These are phyloP conservation scores for Sphaerulina musiva DNA, from an alignment of 2,329 filamentous ascomycete genomes.

Conservation along the genomic window DNA sequence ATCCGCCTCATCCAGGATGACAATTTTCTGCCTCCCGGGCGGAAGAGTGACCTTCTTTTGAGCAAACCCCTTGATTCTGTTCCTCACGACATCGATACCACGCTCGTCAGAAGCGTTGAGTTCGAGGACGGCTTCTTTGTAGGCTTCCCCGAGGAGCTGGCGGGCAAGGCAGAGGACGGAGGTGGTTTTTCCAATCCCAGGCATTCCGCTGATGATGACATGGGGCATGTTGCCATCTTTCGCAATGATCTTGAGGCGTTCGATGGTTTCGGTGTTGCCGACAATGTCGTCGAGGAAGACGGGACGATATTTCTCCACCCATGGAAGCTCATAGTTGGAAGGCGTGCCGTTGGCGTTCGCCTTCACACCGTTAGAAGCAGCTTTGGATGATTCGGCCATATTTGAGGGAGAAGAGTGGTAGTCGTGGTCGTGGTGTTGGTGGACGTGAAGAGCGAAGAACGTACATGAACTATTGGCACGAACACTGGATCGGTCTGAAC, in stretches of 20 bases:
- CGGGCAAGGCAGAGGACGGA: constrained; percentile 88
- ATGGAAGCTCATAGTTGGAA: constrained; percentile 68
- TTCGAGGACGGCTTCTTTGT: constrained; percentile 95
- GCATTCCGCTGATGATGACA: constrained; percentile 99
- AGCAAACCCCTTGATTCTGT: constrained; percentile 95
- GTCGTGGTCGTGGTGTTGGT: background rate
- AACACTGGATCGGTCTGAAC: background rate
- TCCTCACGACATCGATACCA: constrained; percentile 94
- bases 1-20: constrained; percentile 97
- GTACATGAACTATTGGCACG: no score
- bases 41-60: constrained; percentile 98
- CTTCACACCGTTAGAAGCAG: constrained; percentile 41
- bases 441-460: background rate
- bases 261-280: constrained; percentile 95
- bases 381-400: constrained; percentile 44
- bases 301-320: constrained; percentile 97
- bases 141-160: constrained; percentile 82
- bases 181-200: constrained; percentile 96
- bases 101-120: constrained; percentile 94
- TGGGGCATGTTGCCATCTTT: constrained; percentile 99
- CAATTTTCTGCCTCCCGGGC: constrained; percentile 83
- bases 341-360: constrained; percentile 36
- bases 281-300: constrained; percentile 94
- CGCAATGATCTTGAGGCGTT: constrained; percentile 94
- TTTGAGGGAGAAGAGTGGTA: background rate